These are phyloP conservation scores for Ascochyta lentis DNA, from an alignment of 2,329 filamentous ascomycete species.

Conservation along the genomic window DNA sequence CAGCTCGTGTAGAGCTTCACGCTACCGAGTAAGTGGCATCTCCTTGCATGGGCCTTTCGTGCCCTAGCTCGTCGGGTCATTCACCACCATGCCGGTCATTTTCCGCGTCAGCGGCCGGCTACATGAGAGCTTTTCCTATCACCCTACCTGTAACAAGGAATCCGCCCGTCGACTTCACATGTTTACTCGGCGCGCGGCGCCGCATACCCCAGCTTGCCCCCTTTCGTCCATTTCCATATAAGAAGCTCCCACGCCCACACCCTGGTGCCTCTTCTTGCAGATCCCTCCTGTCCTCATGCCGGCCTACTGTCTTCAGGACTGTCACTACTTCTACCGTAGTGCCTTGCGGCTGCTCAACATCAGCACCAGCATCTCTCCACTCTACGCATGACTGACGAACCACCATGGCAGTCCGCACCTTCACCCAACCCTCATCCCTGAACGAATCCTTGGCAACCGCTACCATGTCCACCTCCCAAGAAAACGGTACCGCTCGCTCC, in stretches of 20 bases:
- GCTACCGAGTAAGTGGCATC: constrained; percentile 40
- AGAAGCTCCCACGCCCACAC: constrained; percentile 30
- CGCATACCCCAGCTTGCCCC: constrained; percentile 32
- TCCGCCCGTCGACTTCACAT: constrained; percentile 45
- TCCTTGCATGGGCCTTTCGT: constrained; percentile 25
- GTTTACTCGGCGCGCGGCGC: constrained; percentile 27
- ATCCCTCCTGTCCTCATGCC: constrained; percentile 65
- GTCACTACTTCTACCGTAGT: constrained; percentile 92
- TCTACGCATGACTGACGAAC: constrained; percentile 69
- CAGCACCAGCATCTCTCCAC: constrained; percentile 76
- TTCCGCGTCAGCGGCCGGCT: constrained; percentile 43
- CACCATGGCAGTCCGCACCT: constrained; percentile 71
- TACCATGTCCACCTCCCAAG: constrained; percentile 48
- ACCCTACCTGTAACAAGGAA: constrained; percentile 37
- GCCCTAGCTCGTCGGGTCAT: constrained; percentile 30
- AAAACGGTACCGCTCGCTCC: constrained; percentile 50
- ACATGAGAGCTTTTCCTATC: constrained; percentile 31
- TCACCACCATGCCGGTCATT: constrained; percentile 39
- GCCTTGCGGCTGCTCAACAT: constrained; percentile 85
- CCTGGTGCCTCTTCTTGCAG: constrained; percentile 19
- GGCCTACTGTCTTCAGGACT: constrained; percentile 82
- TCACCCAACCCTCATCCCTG: constrained; percentile 74
- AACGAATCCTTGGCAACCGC: constrained; percentile 64
- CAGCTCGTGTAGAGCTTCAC: constrained; percentile 24
- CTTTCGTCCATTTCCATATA: constrained; percentile 46